Evolutionary conservation across 2,329 filamentous ascomycete genomes (phyloP), one percentile per base, ranked within the genome.

Genomic region (Fusarium buharicum): DNA sequence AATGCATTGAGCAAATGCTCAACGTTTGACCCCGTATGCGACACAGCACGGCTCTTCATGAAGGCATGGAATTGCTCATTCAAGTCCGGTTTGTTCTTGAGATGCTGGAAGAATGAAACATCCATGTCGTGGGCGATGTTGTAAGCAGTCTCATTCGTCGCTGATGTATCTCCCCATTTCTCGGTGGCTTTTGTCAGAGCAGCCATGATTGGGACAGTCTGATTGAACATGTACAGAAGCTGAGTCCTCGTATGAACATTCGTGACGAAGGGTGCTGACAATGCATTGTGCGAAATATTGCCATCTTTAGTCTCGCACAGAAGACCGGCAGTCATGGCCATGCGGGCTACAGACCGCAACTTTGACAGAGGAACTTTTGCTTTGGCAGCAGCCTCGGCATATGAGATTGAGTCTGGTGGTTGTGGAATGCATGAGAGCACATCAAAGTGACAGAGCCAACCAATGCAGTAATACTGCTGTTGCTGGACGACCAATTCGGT

Each of bases 301-400:
- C 55, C 57, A 8, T 71, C 55, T 8, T 51, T 51, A 0, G 69
- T 70, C 47, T 80, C 77, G 14, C 49, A 38, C 18, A 80, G 70
- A 5, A 80, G 50, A 0, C 64, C 60, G 33, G 62, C 67, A 1
- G 73, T 75, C 64, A 79, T 78, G 2, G 75, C 76, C 71, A 78
- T 77, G 3, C 78, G 74, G 4, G 70, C 50, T 2, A 66, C 46
- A 0, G 60, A 57, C 16, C 46, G 34, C 0, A 64, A 36, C 6
- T 41, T 61, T 4, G 60, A 51, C 18, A 51, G 4, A 2, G 60
- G 60, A 2, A 63, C 60, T 9, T 30, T n/a, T 4, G 60, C 49
- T 37, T 38, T 33, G 30, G 43, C 13, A n/a, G 60, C 56, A 12
- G 39, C 50, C n/a, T 64, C 50, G 39, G 50, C 20, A 10, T 63